Percentiles rank a stretch among this genome's conserved stretches.
Conservation (phyloP, 2,329 filamentous ascomycete species). For the Nigrospora oryzae region DNA sequence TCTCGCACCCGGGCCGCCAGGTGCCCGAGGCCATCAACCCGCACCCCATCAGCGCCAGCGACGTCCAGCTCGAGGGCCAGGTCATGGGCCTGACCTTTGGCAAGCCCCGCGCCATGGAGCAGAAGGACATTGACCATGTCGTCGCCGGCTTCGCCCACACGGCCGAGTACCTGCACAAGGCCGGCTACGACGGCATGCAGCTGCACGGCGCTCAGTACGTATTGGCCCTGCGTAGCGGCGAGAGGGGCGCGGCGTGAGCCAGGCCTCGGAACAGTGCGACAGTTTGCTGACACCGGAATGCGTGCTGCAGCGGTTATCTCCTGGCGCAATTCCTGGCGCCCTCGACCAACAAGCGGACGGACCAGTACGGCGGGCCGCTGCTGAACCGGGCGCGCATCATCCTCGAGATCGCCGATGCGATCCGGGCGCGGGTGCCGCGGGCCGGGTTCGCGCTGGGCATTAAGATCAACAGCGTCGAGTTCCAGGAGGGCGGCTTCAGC, state of each 20-base stretch:
- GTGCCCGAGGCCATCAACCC: slow-evolving; percentile 20
- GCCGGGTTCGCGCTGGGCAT: slow-evolving; percentile 38
- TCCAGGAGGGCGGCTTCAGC: slow-evolving; percentile 28
- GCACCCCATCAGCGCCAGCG: slow-evolving; percentile 29
- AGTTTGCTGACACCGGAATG: neutral
- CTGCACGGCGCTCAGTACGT: slow-evolving; percentile 38
- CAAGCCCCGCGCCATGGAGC: slow-evolving; percentile 18
- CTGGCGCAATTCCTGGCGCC: slow-evolving; percentile 46
- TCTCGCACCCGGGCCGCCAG: slow-evolving; percentile 56
- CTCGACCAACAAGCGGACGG: slow-evolving; percentile 42
- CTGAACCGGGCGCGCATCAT: slow-evolving; percentile 40
- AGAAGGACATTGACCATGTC: slow-evolving; percentile 9
- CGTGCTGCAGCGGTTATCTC: slow-evolving; percentile 37
- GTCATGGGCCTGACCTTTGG: slow-evolving; percentile 38
- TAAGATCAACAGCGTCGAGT: slow-evolving; percentile 51
- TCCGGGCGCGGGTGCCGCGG: slow-evolving; percentile 26
- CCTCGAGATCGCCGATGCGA: slow-evolving; percentile 38
- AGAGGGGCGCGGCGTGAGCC: too few relatives aligned
- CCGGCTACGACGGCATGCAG: slow-evolving; percentile 28
- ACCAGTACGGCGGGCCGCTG: slow-evolving; percentile 46
- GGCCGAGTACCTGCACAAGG: slow-evolving; percentile 12
- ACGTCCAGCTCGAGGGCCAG: slow-evolving; percentile 26
- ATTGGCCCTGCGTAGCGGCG: too few relatives aligned
- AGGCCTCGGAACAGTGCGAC: too few relatives aligned
- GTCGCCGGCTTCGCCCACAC: slow-evolving; percentile 43